A percentile compares a stretch with the other conserved stretches of the same genome.
Conservation (phyloP, 2,329 filamentous ascomycete species). For the Lachnellula hyalina region DNA sequence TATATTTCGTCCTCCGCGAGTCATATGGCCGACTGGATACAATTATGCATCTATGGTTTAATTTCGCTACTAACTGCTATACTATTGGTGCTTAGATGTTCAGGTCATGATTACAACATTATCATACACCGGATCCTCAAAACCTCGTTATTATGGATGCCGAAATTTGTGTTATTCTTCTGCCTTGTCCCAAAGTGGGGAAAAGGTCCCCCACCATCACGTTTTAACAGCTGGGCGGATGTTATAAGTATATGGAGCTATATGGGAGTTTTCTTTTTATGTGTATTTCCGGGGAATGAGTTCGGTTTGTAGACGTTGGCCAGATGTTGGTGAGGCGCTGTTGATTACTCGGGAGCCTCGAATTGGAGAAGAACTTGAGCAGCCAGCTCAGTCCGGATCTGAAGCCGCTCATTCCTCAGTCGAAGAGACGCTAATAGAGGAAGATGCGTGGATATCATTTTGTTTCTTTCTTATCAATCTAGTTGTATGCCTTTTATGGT, state of each 20-base stretch:
- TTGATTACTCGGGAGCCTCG: neutral
- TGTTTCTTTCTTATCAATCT: constrained; percentile 5
- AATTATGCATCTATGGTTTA: too few relatives aligned
- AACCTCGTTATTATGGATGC: too few relatives aligned
- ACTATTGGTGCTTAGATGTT: too few relatives aligned
- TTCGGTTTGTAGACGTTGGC: neutral
- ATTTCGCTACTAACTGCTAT: too few relatives aligned
- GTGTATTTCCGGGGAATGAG: neutral
- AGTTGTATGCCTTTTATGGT: constrained; percentile 6
- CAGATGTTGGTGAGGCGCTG: neutral
- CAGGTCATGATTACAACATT: too few relatives aligned
- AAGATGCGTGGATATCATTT: neutral
- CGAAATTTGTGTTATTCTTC: too few relatives aligned
- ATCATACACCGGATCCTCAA: too few relatives aligned
- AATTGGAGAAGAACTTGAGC: neutral
- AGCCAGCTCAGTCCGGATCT: neutral
- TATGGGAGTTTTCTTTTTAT: neutral
- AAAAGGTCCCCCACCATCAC: neutral
- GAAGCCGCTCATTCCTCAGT: neutral
- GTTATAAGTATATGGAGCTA: too few relatives aligned
- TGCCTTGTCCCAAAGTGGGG: too few relatives aligned
- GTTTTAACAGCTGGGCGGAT: neutral
- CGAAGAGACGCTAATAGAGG: neutral
- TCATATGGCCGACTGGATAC: too few relatives aligned
- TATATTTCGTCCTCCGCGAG: too few relatives aligned